Percentiles rank a stretch among this genome's conserved stretches.
phyloP scores from a whole-genome alignment of 23 red algal genomes.

The Chondrus crispus region DNA sequence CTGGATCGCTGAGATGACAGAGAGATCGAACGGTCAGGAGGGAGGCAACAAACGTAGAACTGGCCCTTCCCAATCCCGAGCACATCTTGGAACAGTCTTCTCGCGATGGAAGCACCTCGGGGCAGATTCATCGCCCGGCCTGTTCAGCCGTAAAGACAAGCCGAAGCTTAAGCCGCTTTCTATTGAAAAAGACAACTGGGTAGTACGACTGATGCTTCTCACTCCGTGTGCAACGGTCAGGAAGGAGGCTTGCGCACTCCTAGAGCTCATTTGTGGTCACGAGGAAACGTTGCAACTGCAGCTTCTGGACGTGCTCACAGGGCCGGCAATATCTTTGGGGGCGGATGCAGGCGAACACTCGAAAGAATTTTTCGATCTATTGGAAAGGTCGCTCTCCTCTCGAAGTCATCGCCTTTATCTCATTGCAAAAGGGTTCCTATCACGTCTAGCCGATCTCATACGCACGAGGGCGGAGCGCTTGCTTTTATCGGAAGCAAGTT shows the following conservation, averaged over 20 bases:
- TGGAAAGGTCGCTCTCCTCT: slow-evolving; percentile 28
- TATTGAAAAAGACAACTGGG: slow-evolving; percentile 53
- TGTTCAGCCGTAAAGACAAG: no score
- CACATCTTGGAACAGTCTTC: neutral
- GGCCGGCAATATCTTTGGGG: slow-evolving; percentile 19
- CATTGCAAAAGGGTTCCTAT: slow-evolving; percentile 28
- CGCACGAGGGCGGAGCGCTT: slow-evolving; percentile 22
- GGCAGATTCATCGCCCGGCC: neutral
- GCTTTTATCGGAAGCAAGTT: slow-evolving; percentile 37
- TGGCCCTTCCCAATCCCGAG: neutral
- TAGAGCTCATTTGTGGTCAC: slow-evolving; percentile 38
- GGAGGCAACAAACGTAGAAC: neutral
- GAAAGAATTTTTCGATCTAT: slow-evolving; percentile 61
- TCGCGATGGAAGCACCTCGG: neutral
- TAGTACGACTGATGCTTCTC: slow-evolving; percentile 54
- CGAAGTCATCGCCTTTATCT: slow-evolving; percentile 47
- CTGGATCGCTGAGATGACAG: slow-evolving; percentile 26
- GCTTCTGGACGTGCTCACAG: slow-evolving; percentile 51
- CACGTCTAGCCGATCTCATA: slow-evolving; percentile 42
- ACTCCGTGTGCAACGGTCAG: slow-evolving; percentile 49
- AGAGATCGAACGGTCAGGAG: neutral
- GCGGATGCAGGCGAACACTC: slow-evolving; percentile 47
- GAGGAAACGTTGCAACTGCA: slow-evolving; percentile 52
- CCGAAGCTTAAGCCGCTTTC: neutral
- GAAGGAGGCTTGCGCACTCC: slow-evolving; percentile 41